phyloP scores from a whole-genome alignment of 2,329 filamentous ascomycete genomes.

The Exophiala sp. region DNA sequence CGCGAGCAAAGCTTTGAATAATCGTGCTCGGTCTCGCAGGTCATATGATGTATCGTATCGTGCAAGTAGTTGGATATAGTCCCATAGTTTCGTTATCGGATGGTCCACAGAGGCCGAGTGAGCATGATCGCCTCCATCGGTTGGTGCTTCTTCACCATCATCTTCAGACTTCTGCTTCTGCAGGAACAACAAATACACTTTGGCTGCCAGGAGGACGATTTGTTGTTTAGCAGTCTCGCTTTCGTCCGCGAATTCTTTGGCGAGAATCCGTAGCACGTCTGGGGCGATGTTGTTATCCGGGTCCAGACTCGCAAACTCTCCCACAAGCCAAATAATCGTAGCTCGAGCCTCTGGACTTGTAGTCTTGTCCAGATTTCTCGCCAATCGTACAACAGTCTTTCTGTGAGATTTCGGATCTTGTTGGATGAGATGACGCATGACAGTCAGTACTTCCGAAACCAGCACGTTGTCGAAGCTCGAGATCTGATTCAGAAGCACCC shows the following conservation, averaged over 20 bases:
- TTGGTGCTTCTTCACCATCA: constrained; percentile 24
- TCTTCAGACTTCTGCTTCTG: constrained; percentile 35
- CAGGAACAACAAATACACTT: constrained; percentile 88
- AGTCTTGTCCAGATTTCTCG: constrained; percentile 85
- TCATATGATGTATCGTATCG: constrained; percentile 95
- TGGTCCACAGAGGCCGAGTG: constrained; percentile 47
- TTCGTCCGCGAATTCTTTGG: constrained; percentile 80
- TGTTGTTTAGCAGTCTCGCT: constrained; percentile 84
- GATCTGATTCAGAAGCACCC: constrained; percentile 79
- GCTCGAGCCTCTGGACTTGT: constrained; percentile 85
- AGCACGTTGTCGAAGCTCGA: constrained; percentile 78
- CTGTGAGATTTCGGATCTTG: constrained; percentile 77
- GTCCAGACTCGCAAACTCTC: constrained; percentile 80
- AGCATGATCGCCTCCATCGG: constrained; percentile 32
- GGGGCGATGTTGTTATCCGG: constrained; percentile 85
- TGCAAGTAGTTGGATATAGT: constrained; percentile 77
- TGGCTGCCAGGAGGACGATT: constrained; percentile 88
- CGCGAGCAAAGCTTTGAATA: constrained; percentile 80
- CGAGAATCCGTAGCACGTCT: constrained; percentile 82
- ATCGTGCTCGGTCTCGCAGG: constrained; percentile 81
- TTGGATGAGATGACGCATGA: constrained; percentile 93
- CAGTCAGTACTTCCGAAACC: constrained; percentile 88
- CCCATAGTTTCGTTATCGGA: constrained; percentile 73
- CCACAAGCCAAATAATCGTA: constrained; percentile 95
- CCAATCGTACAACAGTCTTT: constrained; percentile 81